Evolutionary conservation across 2,329 filamentous ascomycete genomes (phyloP).

Genomic region (Byssothecium circinans): DNA sequence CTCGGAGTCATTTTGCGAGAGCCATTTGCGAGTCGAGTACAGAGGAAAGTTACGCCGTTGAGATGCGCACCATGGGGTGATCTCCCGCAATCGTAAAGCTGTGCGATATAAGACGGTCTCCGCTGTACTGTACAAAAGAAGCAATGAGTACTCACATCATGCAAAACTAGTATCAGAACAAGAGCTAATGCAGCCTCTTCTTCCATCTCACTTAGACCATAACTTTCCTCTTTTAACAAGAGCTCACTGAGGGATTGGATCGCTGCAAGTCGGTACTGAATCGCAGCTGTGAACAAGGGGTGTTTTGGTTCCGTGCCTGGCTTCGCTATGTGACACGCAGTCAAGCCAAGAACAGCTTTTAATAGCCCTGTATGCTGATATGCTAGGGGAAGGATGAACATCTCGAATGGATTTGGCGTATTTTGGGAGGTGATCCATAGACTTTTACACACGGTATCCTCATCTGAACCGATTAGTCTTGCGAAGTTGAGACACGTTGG

Average conservation of each 20-base stretch:
- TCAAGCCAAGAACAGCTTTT: slow-evolving; percentile 12
- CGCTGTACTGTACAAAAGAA: neutral
- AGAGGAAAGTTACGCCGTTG: slow-evolving; percentile 16
- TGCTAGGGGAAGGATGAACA: slow-evolving; percentile 15
- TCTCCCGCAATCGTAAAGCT: slow-evolving; percentile 17
- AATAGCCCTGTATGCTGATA: slow-evolving; percentile 10
- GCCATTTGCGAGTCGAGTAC: slow-evolving; percentile 8
- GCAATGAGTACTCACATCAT: slow-evolving; percentile 9
- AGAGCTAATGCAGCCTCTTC: slow-evolving; percentile 16
- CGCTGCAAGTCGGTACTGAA: slow-evolving; percentile 14
- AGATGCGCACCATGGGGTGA: slow-evolving; percentile 18
- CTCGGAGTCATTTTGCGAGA: neutral
- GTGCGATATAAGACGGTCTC: neutral
- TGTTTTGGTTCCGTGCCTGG: slow-evolving; percentile 3
- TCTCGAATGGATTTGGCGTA: slow-evolving; percentile 11
- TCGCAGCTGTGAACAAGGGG: slow-evolving; percentile 6
- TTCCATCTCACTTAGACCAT: slow-evolving; percentile 10
- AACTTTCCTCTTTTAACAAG: slow-evolving; percentile 15
- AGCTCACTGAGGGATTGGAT: slow-evolving; percentile 16
- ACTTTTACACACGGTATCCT: slow-evolving; percentile 10
- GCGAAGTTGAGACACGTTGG: neutral
- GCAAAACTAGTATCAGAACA: slow-evolving; percentile 14
- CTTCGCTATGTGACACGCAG: slow-evolving; percentile 15
- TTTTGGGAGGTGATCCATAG: slow-evolving; percentile 4
- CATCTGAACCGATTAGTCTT: slow-evolving; percentile 5